A percentile compares a stretch with the other conserved stretches of the same genome.
These are phyloP conservation scores for Irpex rosettiformis DNA, from an alignment of 1,284 basidiomycete genomes.

Conservation along the genomic window DNA sequence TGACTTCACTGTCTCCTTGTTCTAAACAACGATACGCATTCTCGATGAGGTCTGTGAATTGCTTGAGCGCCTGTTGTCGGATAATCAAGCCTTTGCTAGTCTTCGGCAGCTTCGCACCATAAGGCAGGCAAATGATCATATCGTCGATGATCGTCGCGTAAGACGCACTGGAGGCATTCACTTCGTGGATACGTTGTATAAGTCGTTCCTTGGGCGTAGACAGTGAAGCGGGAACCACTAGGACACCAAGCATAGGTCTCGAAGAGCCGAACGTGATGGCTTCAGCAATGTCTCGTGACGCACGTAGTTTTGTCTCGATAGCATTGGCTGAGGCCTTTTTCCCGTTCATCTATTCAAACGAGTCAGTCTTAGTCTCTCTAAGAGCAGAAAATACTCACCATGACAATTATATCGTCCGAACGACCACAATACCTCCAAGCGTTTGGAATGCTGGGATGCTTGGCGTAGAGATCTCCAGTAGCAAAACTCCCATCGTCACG, in stretches of 20 bases:
- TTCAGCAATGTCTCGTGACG: slow-evolving; percentile 11
- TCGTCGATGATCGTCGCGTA: slow-evolving; percentile 9
- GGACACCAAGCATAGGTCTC: slow-evolving; percentile 4
- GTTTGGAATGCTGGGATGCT: slow-evolving; percentile 7
- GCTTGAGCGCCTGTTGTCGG: slow-evolving; percentile 7
- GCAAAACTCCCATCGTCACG: slow-evolving; percentile 11
- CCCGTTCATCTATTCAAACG: slow-evolving; percentile 3
- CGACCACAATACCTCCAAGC: slow-evolving; percentile 12
- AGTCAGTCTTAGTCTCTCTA: background rate
- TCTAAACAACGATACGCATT: slow-evolving; percentile 10
- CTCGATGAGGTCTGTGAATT: slow-evolving; percentile 7
- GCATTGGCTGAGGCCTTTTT: slow-evolving; percentile 14
- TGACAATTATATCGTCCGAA: slow-evolving; percentile 11
- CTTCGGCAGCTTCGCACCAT: slow-evolving; percentile 3
- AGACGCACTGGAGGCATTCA: slow-evolving; percentile 3
- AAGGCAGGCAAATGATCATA: slow-evolving; percentile 5
- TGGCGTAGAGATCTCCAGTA: slow-evolving; percentile 11
- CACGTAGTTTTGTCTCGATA: slow-evolving; percentile 9
- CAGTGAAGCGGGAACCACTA: slow-evolving; percentile 7
- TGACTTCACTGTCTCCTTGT: background rate
- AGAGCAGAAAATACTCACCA: background rate
- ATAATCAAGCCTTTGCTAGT: slow-evolving; percentile 14
- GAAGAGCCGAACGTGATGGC: slow-evolving; percentile 12
- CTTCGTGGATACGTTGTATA: background rate
- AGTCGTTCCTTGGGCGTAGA: background rate